These are phyloP conservation scores for Sicyos baderoa DNA, from an alignment of 306 rosid species.

Conservation along the genomic window DNA sequence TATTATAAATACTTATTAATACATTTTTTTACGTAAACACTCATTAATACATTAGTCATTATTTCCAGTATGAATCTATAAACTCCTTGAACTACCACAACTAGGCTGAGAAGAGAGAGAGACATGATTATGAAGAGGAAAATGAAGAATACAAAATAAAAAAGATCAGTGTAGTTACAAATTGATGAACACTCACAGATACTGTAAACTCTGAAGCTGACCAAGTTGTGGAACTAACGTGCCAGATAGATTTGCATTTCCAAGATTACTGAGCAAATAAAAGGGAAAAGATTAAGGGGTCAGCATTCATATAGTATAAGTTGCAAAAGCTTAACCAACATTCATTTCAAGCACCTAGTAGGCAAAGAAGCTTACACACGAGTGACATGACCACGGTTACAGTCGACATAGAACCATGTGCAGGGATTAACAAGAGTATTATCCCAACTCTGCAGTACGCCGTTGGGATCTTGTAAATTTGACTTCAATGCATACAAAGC, in stretches of 20 bases:
- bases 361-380: conserved; percentile 63
- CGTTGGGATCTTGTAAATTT: conserved; percentile 70
- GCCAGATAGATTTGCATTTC: conserved; percentile 88
- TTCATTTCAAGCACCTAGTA: conserved; percentile 7
- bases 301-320: conserved; percentile 1
- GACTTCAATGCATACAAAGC: conserved; percentile 79
- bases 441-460: conserved; percentile 90
- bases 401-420: conserved; percentile 91
- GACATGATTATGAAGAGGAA: background rate
- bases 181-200: conserved; percentile 54
- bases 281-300: conserved; percentile 5
- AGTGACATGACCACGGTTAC: conserved; percentile 76
- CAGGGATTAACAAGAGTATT: conserved; percentile 89
- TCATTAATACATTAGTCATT: too few species aligned
- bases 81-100: too few species aligned
- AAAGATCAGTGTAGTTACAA: background rate
- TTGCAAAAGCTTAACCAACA: background rate
- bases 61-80: too few species aligned
- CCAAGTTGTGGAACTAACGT: conserved; percentile 69
- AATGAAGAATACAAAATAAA: background rate
- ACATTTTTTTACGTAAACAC: too few species aligned
- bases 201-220: conserved; percentile 58
- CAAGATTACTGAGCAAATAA: conserved; percentile 62
- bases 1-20: too few species aligned
- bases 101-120: background rate